phyloP scores from a whole-genome alignment of 192 early-diverging fungal genomes.

The Allomyces macrogynus region DNA sequence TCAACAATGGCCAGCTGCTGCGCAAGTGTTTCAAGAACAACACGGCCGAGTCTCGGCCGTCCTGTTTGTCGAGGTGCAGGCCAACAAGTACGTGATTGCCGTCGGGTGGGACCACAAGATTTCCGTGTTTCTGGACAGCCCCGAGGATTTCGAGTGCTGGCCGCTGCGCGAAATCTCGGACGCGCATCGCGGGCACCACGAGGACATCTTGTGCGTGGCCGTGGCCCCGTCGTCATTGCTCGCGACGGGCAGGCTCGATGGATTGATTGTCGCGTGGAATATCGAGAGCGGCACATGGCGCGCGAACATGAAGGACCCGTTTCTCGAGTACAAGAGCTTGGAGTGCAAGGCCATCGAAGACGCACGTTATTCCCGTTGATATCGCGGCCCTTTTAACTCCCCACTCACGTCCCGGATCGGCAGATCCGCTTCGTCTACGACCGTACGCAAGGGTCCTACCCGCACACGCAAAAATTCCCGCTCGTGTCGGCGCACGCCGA shows the following conservation, averaged over 20 bases:
- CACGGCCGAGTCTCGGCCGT: conserved; percentile 24
- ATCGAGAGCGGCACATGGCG: conserved; percentile 6
- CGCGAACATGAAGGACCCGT: conserved; percentile 5
- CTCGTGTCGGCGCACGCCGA: conserved; percentile 13
- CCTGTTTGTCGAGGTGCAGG: conserved; percentile 34
- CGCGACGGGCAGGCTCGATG: conserved; percentile 8
- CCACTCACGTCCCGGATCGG: too few relatives aligned
- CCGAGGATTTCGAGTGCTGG: conserved; percentile 23
- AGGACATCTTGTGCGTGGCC: conserved; percentile 5
- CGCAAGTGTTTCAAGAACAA: conserved; percentile 28
- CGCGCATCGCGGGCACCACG: conserved; percentile 17
- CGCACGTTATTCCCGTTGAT: background rate
- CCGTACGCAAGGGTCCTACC: background rate
- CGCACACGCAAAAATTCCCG: conserved; percentile 2
- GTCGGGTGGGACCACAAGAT: conserved; percentile 41
- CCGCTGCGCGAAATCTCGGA: conserved; percentile 27
- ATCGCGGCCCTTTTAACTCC: too few relatives aligned
- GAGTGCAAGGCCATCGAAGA: conserved; percentile 8
- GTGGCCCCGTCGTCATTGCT: conserved; percentile 6
- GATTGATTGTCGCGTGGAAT: conserved; percentile 10
- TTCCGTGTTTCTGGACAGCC: conserved; percentile 33
- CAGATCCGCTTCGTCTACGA: background rate
- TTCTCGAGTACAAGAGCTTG: conserved; percentile 3
- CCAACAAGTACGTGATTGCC: conserved; percentile 30
- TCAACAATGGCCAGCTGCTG: conserved; percentile 43